A percentile compares a stretch with the other conserved stretches of the same genome.
These are phyloP conservation scores for Pleurotus platypus DNA, from an alignment of 768 basidiomycete species.

Conservation along the genomic window DNA sequence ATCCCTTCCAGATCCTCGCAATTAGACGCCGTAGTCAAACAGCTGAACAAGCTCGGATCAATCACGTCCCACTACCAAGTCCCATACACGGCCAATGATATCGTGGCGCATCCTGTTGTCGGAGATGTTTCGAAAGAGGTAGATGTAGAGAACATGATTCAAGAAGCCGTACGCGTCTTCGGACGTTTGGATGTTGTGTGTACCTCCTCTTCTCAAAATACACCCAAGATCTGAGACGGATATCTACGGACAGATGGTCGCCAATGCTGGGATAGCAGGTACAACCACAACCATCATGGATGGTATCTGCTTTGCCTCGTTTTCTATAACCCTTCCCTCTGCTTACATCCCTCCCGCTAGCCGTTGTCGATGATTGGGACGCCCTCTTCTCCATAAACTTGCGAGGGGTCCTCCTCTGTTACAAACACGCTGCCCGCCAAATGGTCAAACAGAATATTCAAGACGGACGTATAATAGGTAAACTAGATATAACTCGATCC, in stretches of 20 bases:
- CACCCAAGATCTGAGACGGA: no score
- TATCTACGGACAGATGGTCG: constrained; percentile 20
- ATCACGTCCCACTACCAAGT: not conserved
- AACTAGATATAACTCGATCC: not conserved
- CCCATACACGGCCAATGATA: not conserved
- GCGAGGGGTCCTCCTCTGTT: constrained; percentile 21
- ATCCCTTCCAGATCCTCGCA: constrained; percentile 19
- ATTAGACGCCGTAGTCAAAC: constrained; percentile 18
- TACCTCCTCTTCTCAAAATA: not conserved
- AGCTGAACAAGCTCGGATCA: constrained; percentile 19
- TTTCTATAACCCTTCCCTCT: not conserved
- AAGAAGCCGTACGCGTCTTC: constrained; percentile 2
- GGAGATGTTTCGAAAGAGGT: constrained; percentile 3
- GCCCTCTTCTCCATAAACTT: constrained; percentile 18
- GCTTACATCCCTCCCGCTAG: not conserved
- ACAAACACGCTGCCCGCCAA: constrained; percentile 20
- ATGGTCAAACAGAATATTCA: constrained; percentile 24
- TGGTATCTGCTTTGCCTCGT: constrained; percentile 1
- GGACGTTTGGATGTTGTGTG: constrained; percentile 7
- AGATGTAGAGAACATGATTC: constrained; percentile 2
- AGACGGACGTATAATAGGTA: constrained; percentile 25
- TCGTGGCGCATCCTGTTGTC: not conserved
- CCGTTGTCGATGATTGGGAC: constrained; percentile 17
- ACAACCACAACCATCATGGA: constrained; percentile 11
- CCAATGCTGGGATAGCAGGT: constrained; percentile 21